Evolutionary conservation across 2,329 filamentous ascomycete species (phyloP).

Genomic region (Aureobasidium sp.): DNA sequence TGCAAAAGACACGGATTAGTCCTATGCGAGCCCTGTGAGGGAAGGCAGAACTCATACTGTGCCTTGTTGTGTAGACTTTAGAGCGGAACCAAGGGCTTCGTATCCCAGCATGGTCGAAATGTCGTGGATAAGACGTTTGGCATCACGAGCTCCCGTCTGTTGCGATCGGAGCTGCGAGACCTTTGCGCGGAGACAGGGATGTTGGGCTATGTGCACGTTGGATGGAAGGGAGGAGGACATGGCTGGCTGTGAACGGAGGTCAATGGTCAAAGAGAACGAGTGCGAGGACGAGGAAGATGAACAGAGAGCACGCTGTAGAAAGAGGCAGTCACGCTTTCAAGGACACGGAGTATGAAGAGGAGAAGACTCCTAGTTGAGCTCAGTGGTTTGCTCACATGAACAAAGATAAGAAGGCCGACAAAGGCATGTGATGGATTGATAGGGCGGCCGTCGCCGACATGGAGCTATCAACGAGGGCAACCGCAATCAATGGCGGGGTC

Average conservation of each 20-base stretch:
- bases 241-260: not conserved
- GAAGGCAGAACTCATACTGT: conserved; percentile 42
- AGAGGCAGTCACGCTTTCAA: not conserved
- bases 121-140: conserved; percentile 74
- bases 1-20: not conserved
- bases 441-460: not conserved
- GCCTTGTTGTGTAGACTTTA: conserved; percentile 50
- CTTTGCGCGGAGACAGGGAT: conserved; percentile 82
- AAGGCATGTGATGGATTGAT: conserved; percentile 6
- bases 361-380: not conserved
- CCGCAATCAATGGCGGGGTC: conserved; percentile 3
- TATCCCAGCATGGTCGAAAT: conserved; percentile 74
- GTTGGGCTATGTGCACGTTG: conserved; percentile 66
- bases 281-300: not conserved
- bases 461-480: not conserved
- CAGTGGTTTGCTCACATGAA: not conserved
- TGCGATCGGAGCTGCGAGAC: conserved; percentile 78
- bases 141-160: conserved; percentile 60
- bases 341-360: not conserved
- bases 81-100: conserved; percentile 62
- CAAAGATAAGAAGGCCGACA: not conserved
- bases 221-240: conserved; percentile 33
- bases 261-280: not conserved
- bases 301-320: not conserved
- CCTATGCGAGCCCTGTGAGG: conserved; percentile 27